phyloP scores from a whole-genome alignment of 2,329 filamentous ascomycete species.

The Acephala macrosclerotiorum region DNA sequence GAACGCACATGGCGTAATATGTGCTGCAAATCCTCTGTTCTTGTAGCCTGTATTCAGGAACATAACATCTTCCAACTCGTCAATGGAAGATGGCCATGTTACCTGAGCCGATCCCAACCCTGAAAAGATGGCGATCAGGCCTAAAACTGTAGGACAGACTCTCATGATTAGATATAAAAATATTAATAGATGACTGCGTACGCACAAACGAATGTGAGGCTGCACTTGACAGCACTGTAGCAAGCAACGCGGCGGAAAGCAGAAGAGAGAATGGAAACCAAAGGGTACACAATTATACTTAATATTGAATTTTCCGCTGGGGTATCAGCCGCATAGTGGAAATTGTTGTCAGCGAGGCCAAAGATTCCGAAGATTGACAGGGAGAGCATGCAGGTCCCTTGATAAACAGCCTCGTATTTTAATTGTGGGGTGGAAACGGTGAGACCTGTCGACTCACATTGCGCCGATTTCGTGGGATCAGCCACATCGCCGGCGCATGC shows the following conservation, averaged over 20 bases:
- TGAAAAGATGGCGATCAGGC: constrained; percentile 27
- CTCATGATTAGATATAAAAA: constrained; percentile 38
- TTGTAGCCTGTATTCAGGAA: constrained; percentile 63
- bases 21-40: constrained; percentile 61
- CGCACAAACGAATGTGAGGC: constrained; percentile 32
- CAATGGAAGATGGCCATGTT: constrained; percentile 66
- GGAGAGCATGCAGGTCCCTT: constrained; percentile 11
- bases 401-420: constrained; percentile 10
- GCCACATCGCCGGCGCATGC: constrained; percentile 3
- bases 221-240: constrained; percentile 30
- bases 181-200: background rate
- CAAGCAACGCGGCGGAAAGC: constrained; percentile 14
- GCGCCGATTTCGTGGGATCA: background rate
- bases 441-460: background rate
- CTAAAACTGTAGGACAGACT: constrained; percentile 28
- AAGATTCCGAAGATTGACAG: constrained; percentile 3
- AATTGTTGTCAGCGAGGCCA: constrained; percentile 8
- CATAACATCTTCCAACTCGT: constrained; percentile 71
- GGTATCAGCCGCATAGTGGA: constrained; percentile 32
- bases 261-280: constrained; percentile 13
- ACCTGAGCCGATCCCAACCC: constrained; percentile 51
- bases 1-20: constrained; percentile 63
- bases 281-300: constrained; percentile 14
- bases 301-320: constrained; percentile 17
- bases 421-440: background rate